phyloP scores from a whole-genome alignment of 768 basidiomycete genomes.

The Mycena haematopus region DNA sequence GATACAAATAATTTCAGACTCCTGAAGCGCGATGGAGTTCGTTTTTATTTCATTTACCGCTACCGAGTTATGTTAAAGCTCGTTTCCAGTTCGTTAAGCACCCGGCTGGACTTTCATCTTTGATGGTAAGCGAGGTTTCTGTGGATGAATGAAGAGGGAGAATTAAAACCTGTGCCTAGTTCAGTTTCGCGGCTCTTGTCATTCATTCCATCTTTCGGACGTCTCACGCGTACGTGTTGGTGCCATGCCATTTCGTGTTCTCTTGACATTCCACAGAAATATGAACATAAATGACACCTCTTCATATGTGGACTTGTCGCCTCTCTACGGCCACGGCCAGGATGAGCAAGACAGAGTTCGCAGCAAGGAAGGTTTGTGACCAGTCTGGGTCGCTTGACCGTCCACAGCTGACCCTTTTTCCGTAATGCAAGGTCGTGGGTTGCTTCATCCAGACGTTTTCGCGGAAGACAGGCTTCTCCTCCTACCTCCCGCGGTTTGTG shows the following conservation, averaged over 20 bases:
- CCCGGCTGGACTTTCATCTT: conserved; percentile 77
- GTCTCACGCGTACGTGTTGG: conserved; percentile 10
- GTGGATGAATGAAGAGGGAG: background rate
- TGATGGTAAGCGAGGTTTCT: conserved; percentile 51
- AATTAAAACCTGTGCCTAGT: conserved; percentile 36
- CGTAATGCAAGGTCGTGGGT: conserved; percentile 60
- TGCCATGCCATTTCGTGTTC: background rate
- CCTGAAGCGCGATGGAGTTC: conserved; percentile 71
- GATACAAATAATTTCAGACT: conserved; percentile 40
- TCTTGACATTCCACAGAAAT: conserved; percentile 50
- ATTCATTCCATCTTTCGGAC: conserved; percentile 92
- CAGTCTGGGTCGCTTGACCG: background rate
- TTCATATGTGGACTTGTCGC: conserved; percentile 85
- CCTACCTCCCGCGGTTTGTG: conserved; percentile 79
- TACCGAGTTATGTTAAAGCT: conserved; percentile 10
- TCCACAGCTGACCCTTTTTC: background rate
- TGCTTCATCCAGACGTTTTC: conserved; percentile 73
- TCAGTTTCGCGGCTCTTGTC: conserved; percentile 81
- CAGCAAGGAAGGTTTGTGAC: conserved; percentile 27
- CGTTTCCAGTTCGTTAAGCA: conserved; percentile 68
- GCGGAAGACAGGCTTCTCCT: conserved; percentile 80
- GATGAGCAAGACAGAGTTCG: conserved; percentile 63
- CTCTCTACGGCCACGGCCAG: conserved; percentile 80
- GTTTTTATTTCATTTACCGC: conserved; percentile 16
- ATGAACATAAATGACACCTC: conserved; percentile 82